Evolutionary conservation across 1,284 basidiomycete genomes (phyloP).

Genomic region (Apiotrichum laibachii): DNA sequence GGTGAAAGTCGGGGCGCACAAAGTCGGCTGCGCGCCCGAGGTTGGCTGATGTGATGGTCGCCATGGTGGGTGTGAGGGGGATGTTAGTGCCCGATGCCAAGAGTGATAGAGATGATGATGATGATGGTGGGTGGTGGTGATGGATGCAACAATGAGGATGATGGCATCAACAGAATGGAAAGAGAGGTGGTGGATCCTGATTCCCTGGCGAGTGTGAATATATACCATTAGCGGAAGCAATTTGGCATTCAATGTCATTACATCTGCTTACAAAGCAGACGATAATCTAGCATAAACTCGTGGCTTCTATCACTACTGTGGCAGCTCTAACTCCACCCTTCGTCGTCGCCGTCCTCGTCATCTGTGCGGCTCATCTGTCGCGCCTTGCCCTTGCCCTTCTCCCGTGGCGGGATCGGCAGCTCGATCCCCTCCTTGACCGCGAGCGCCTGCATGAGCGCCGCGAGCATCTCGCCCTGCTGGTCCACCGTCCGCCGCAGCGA

Average conservation of each 20-base stretch:
- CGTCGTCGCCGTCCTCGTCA: background rate
- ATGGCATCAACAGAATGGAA: background rate
- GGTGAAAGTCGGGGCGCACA: conserved; percentile 84
- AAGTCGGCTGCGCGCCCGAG: conserved; percentile 58
- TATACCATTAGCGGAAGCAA: conserved; percentile 5
- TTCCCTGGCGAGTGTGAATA: background rate
- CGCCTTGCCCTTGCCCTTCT: conserved; percentile 8
- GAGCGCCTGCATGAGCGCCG: conserved; percentile 10
- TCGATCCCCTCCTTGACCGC: conserved; percentile 3
- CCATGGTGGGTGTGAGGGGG: conserved; percentile 1
- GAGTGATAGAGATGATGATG: background rate
- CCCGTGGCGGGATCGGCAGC: background rate
- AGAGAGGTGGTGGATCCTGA: background rate
- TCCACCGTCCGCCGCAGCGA: conserved; percentile 43
- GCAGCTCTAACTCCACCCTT: background rate
- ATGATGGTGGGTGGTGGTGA: background rate
- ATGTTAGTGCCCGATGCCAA: background rate
- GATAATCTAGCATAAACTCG: background rate
- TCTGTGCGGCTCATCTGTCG: conserved; percentile 1
- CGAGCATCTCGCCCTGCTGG: conserved; percentile 38
- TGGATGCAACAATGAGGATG: background rate
- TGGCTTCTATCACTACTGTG: background rate
- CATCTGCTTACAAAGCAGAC: conserved; percentile 8
- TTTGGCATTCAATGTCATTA: background rate
- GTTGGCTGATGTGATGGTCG: conserved; percentile 24